Evolutionary conservation across 208 protist genomes (phyloP).

Genomic region (Crithidia fasciculata): DNA sequence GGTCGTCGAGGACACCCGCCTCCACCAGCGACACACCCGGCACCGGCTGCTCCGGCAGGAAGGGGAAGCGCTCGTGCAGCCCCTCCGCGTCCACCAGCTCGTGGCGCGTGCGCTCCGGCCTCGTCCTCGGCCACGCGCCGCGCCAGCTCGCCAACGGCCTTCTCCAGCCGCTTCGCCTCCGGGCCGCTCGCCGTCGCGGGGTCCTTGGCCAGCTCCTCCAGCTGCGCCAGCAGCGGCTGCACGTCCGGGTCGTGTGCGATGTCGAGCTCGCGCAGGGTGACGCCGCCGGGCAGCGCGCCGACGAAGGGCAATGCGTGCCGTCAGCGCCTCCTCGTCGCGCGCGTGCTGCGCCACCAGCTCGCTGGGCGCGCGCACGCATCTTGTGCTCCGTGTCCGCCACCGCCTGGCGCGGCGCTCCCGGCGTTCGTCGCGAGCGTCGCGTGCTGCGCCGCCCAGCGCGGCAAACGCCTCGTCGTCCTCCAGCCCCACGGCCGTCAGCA

Average conservation of each 20-base stretch:
- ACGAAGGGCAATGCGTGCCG: too few relatives aligned
- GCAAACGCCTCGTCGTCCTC: too few relatives aligned
- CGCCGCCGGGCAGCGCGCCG: slow-evolving; percentile 10
- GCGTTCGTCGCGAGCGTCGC: slow-evolving; percentile 41
- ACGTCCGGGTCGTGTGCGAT: slow-evolving; percentile 34
- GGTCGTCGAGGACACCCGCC: too few relatives aligned
- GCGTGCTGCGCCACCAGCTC: too few relatives aligned
- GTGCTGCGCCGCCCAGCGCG: slow-evolving; percentile 13
- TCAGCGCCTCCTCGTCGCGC: too few relatives aligned
- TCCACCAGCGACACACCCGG: too few relatives aligned
- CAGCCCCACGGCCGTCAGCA: slow-evolving; percentile 24
- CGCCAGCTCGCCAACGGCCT: slow-evolving; percentile 42
- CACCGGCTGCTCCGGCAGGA: too few relatives aligned
- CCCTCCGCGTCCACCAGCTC: too few relatives aligned
- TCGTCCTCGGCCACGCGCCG: slow-evolving; percentile 50
- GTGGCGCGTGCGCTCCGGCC: slow-evolving; percentile 9
- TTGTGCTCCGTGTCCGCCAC: too few relatives aligned
- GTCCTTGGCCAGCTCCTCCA: slow-evolving; percentile 42
- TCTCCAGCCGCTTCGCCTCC: slow-evolving; percentile 47
- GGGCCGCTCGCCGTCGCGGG: slow-evolving; percentile 24
- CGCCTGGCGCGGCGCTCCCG: not conserved
- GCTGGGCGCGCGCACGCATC: too few relatives aligned
- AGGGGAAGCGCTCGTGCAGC: not conserved
- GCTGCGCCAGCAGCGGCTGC: slow-evolving; percentile 34
- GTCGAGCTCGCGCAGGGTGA: slow-evolving; percentile 33